phyloP scores from a whole-genome alignment of 495 filamentous ascomycete species.

The Tuber aestivum region DNA sequence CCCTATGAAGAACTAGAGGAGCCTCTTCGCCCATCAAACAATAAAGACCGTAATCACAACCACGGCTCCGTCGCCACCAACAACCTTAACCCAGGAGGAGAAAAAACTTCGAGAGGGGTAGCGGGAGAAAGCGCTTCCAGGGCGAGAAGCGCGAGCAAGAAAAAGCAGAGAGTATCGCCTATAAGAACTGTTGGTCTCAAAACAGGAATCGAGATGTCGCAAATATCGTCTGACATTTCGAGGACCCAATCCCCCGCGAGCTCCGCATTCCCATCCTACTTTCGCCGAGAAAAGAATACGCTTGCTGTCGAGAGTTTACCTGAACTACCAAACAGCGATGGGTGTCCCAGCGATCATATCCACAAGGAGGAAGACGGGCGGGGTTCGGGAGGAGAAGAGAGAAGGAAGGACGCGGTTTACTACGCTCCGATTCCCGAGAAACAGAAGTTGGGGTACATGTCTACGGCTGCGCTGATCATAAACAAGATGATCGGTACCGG shows the following conservation, averaged over 20 bases:
- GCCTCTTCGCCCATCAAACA: background rate
- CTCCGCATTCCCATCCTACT: constrained; percentile 13
- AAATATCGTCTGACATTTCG: constrained; percentile 12
- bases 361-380: background rate
- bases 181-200: background rate
- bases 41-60: background rate
- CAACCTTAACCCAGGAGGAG: background rate
- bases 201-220: constrained; percentile 10
- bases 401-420: constrained; percentile 8
- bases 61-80: background rate
- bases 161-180: background rate
- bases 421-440: constrained; percentile 38
- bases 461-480: constrained; percentile 39
- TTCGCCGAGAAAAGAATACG: constrained; percentile 8
- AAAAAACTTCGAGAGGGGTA: background rate
- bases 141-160: background rate
- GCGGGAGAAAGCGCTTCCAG: background rate
- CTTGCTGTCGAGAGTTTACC: constrained; percentile 4
- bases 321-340: constrained; percentile 11
- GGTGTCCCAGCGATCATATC: background rate
- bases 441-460: constrained; percentile 38
- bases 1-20: background rate
- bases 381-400: background rate
- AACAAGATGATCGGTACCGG: constrained; percentile 43
- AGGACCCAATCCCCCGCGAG: constrained; percentile 5